Conservation (phyloP, 805 yeast species). For the Pichia paraexigua region DNA sequence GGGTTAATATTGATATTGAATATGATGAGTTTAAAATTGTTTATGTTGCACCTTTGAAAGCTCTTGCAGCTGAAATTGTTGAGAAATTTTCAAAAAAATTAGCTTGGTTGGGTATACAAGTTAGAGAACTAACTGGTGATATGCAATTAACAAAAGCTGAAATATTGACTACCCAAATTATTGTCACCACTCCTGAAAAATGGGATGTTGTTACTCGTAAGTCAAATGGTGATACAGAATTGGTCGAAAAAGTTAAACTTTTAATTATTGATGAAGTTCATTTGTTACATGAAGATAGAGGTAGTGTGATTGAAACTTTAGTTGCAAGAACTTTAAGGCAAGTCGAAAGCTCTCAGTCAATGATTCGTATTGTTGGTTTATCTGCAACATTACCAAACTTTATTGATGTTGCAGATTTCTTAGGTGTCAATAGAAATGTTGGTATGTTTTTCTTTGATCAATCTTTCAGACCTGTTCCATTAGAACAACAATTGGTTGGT, state of each 20-base stretch:
- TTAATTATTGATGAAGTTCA: constrained; percentile 95
- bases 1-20: constrained; percentile 53
- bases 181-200: constrained; percentile 92
- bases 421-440: constrained; percentile 80
- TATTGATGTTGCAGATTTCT: constrained; percentile 88
- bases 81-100: constrained; percentile 76
- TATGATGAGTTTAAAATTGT: constrained; percentile 84
- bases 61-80: constrained; percentile 93
- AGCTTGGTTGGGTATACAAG: constrained; percentile 78
- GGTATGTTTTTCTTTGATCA: constrained; percentile 96
- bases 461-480: constrained; percentile 87
- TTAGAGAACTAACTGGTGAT: constrained; percentile 88
- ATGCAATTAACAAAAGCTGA: constrained; percentile 85
- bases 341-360: constrained; percentile 87
- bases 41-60: constrained; percentile 90
- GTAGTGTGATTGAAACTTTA: constrained; percentile 91
- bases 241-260: constrained; percentile 75
- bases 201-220: constrained; percentile 98
- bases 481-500: constrained; percentile 81
- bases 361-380: constrained; percentile 89
- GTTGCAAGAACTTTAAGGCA: constrained; percentile 93
- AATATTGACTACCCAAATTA: constrained; percentile 72
- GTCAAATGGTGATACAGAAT: constrained; percentile 78
- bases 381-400: constrained; percentile 92
- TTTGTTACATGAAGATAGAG: constrained; percentile 93